phyloP scores from a whole-genome alignment of 768 basidiomycete genomes.

The Hericium rajendrae region DNA sequence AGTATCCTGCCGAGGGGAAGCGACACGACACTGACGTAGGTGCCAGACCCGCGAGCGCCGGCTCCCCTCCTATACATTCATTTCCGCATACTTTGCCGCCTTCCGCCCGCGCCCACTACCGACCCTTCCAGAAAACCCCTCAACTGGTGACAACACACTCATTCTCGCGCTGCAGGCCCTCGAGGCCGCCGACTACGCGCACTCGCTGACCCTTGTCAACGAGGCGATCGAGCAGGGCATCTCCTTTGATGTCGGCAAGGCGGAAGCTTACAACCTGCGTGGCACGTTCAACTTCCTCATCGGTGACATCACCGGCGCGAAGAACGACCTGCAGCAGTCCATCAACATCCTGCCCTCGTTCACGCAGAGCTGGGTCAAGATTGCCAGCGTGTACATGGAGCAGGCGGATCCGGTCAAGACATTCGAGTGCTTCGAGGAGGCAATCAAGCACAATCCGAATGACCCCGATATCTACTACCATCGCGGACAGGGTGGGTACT shows the following conservation, averaged over 20 bases:
- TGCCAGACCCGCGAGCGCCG: slow-evolving; percentile 62
- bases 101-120: slow-evolving; percentile 81
- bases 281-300: slow-evolving; percentile 98
- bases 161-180: slow-evolving; percentile 75
- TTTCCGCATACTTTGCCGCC: slow-evolving; percentile 92
- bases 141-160: slow-evolving; percentile 78
- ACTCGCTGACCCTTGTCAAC: slow-evolving; percentile 69
- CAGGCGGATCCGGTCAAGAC: slow-evolving; percentile 72
- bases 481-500: slow-evolving; percentile 76
- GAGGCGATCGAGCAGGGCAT: slow-evolving; percentile 85
- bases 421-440: slow-evolving; percentile 87
- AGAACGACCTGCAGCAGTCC: slow-evolving; percentile 72
- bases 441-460: slow-evolving; percentile 67
- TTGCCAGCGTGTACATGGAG: slow-evolving; percentile 97
- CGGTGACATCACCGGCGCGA: slow-evolving; percentile 73
- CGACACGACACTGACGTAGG: neutral
- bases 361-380: slow-evolving; percentile 91
- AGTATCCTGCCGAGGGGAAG: slow-evolving; percentile 13
- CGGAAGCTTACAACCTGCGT: slow-evolving; percentile 85
- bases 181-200: slow-evolving; percentile 73
- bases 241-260: slow-evolving; percentile 62
- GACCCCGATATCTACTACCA: slow-evolving; percentile 99
- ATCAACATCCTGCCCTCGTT: slow-evolving; percentile 55
- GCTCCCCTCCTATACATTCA: slow-evolving; percentile 84
- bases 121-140: slow-evolving; percentile 59